Evolutionary conservation across 2,329 filamentous ascomycete species (phyloP), one percentile per base, ranked within the genome.

Genomic region (Sporothrix pseudoabietina): DNA sequence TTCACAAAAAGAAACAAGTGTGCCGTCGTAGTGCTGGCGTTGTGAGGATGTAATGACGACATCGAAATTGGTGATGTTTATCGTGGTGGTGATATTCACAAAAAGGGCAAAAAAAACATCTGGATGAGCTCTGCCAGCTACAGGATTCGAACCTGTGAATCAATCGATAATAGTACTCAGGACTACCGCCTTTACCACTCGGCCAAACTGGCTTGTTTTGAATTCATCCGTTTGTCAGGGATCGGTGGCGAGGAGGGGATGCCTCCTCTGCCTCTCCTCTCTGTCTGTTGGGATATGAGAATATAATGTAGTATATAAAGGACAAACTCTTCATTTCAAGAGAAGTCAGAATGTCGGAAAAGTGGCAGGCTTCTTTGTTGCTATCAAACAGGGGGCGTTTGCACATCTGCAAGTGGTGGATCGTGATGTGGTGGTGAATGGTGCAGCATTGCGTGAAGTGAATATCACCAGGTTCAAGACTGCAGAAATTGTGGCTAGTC

Each of bases 91-190:
- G 30, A 9, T 9, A 14, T 10, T 19, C 16, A 19, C 57, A 59
- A 55, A 8, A 32, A 26, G 39, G 54, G 7, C 4, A 22, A 39
- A 55, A 69, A 55, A 70, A 49, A 61, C 35, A 52, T 4, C n/a
- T 41, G 70, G 68, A 71, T 47, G 55, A 6, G 14, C n/a, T 61
- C 71, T 76, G 76, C 76, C 75, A 75, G 76, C 49, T 76, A 75
- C 75, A 77, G 76, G 76, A 73, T 74, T 77, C 75, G 76, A 77
- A 77, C 76, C 76, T 74, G 73, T 73, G 75, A 55, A 76, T 74
- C 76, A 75, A 49, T 76, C 71, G 75, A 75, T 76, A 76, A 66
- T 66, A 75, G 76, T 75, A 74, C 76, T 77, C 76, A 77, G 70
- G 75, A 76, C 76, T 76, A 66, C 75, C 75, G 76, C 76, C 76